These are phyloP conservation scores for Zymoseptoria passerinii DNA, from an alignment of 2,329 filamentous ascomycete genomes.

Conservation along the genomic window DNA sequence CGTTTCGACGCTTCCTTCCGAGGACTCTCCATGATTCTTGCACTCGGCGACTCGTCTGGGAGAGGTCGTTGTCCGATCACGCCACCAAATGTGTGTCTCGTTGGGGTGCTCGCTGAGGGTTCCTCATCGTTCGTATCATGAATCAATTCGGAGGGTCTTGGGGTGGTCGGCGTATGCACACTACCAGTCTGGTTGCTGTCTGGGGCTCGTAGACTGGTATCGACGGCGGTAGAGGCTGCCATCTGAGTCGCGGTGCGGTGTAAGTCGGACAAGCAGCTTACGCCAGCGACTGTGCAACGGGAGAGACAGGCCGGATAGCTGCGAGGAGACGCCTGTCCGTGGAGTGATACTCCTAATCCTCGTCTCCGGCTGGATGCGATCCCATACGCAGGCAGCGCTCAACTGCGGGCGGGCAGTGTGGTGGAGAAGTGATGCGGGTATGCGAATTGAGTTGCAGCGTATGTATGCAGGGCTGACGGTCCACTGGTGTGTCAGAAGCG, in stretches of 20 bases:
- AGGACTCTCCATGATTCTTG: conserved; percentile 17
- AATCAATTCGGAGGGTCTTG: conserved; percentile 38
- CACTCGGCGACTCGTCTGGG: conserved; percentile 22
- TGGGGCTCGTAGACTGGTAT: conserved; percentile 22
- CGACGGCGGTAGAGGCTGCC: conserved; percentile 34
- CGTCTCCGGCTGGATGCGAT: background rate
- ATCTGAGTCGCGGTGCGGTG: conserved; percentile 14
- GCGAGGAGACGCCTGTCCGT: background rate
- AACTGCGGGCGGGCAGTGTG: background rate
- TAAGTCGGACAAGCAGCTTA: conserved; percentile 10
- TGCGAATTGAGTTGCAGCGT: background rate
- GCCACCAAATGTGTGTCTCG: conserved; percentile 46
- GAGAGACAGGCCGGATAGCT: background rate
- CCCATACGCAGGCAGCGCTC: background rate
- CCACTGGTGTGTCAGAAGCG: background rate
- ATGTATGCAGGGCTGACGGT: conserved; percentile 3
- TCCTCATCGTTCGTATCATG: conserved; percentile 34
- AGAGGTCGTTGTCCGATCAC: conserved; percentile 41
- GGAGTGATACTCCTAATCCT: background rate
- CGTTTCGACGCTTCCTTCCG: conserved; percentile 35
- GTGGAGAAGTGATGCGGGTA: background rate
- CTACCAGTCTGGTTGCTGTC: conserved; percentile 41
- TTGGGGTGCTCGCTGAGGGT: conserved; percentile 52
- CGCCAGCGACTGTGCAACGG: conserved; percentile 16
- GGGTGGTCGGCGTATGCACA: conserved; percentile 50